Evolutionary conservation across 495 filamentous ascomycete genomes (phyloP), one percentile per base, ranked within the genome.

Genomic region (Ascodesmis nigricans): DNA sequence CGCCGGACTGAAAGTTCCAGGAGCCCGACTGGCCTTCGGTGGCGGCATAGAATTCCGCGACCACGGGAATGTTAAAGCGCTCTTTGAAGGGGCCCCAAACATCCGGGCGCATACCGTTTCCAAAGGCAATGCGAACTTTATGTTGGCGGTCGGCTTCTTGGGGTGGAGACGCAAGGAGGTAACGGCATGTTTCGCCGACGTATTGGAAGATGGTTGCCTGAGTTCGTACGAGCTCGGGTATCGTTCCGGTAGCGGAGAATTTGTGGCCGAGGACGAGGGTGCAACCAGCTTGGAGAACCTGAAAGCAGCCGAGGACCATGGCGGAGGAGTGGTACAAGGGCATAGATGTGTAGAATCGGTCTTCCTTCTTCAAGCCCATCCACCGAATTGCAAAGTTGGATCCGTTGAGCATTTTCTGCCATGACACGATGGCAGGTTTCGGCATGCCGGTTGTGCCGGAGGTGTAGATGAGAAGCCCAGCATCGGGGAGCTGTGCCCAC

Each of bases 251-350:
- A 2, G 71, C 79, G 8, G 75, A 79, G 58, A 97, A 97, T 42
- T 73, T 73, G 43, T 69, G 76, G 22, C 76, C 75, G 6, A 95
- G 47, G 38, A 73, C 61, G 19, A 90, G 53, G 2, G 83, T 75
- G 14, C 57, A 60, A 27, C 75, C 73, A 1, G 44, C 50, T n/a
- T 57, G 50, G 30, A 95, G 49, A 4, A 60, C 60, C 17, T 68
- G 56, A 13, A 60, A 42, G 33, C 90, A 62, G 1, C 71, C 82
- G 10, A 93, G 62, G 7, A 91, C 34, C 15, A 68, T 55, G 13
- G 78, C 87, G 1, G 84, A 78, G 28, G 75, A 70, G 55, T 97
- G 87, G 48, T 97, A 97, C 10, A 97, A 65, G 0, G 87, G 87
- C 82, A 95, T 93, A 39, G 71, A 78, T 28, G 84, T 91, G 56